A percentile compares a stretch with the other conserved stretches of the same genome.
Evolutionary conservation across 495 filamentous ascomycete species (phyloP).

Genomic region (Talaromyces ruber): DNA sequence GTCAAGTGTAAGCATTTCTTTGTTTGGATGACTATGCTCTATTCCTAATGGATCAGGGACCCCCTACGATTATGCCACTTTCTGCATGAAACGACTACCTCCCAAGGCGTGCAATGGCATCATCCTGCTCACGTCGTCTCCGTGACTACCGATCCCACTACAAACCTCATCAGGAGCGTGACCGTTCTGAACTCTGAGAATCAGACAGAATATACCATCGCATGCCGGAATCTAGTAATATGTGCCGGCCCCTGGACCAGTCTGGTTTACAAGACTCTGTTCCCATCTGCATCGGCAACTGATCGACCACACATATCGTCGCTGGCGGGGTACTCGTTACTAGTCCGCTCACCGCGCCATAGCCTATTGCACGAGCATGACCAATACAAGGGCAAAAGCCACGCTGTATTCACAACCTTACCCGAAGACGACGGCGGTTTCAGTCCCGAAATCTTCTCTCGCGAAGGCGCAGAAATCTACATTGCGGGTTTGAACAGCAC

Average conservation of each 20-base stretch:
- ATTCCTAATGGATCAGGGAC: conserved; percentile 26
- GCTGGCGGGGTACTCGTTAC: conserved; percentile 64
- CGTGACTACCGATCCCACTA: conserved; percentile 38
- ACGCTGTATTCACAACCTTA: conserved; percentile 62
- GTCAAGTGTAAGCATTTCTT: conserved; percentile 46
- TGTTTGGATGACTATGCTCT: not conserved
- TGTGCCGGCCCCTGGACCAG: conserved; percentile 65
- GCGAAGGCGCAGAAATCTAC: conserved; percentile 58
- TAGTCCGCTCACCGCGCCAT: conserved; percentile 54
- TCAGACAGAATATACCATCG: conserved; percentile 15
- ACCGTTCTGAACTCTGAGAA: conserved; percentile 29
- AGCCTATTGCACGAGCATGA: conserved; percentile 18
- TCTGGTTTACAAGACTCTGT: conserved; percentile 51
- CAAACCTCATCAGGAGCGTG: conserved; percentile 37
- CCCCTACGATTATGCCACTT: conserved; percentile 56
- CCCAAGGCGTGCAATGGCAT: conserved; percentile 57
- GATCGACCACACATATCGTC: conserved; percentile 45
- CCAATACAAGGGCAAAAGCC: conserved; percentile 36
- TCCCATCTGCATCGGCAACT: conserved; percentile 41
- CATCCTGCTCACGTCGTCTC: conserved; percentile 50
- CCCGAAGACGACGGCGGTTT: conserved; percentile 28
- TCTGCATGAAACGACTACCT: conserved; percentile 46
- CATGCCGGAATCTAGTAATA: conserved; percentile 53
- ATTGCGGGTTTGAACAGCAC: conserved; percentile 63
- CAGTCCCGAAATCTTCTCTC: conserved; percentile 66